These are phyloP conservation scores for Omphalea diandra DNA, from an alignment of 441 rosid genomes.

Conservation along the genomic window DNA sequence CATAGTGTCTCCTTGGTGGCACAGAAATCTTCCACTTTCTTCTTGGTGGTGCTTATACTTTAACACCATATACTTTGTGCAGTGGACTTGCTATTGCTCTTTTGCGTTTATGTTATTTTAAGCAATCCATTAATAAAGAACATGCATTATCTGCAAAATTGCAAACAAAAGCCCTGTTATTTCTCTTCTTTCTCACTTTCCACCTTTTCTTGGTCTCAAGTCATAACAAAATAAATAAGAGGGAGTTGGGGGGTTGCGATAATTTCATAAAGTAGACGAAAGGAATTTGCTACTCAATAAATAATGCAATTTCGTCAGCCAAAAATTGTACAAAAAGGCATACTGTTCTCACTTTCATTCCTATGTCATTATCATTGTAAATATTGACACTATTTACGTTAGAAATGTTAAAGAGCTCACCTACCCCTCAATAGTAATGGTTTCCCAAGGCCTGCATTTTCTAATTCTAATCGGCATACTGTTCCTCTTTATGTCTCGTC, in stretches of 20 bases:
- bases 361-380: neutral
- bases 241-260: no score
- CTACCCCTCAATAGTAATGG: constrained; percentile 8
- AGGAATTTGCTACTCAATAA: neutral
- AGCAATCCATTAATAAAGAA: neutral
- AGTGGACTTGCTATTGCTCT: neutral
- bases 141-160: constrained; percentile 5
- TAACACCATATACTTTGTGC: neutral
- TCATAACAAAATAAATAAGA: neutral
- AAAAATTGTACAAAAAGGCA: neutral
- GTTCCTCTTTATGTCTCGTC: constrained; percentile 30
- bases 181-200: neutral
- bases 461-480: constrained; percentile 56
- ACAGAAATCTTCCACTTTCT: neutral
- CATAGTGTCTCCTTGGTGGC: neutral
- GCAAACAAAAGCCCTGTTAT: neutral
- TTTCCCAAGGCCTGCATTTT: constrained; percentile 54
- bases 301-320: neutral
- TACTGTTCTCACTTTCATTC: neutral
- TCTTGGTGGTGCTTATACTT: neutral
- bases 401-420: neutral
- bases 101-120: neutral
- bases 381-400: constrained; percentile 2
- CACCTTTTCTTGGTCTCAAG: neutral
- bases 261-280: neutral